Base-by-base conservation (phyloP, 2,329 filamentous ascomycete genomes). In the Xylaria digitata region DNA sequence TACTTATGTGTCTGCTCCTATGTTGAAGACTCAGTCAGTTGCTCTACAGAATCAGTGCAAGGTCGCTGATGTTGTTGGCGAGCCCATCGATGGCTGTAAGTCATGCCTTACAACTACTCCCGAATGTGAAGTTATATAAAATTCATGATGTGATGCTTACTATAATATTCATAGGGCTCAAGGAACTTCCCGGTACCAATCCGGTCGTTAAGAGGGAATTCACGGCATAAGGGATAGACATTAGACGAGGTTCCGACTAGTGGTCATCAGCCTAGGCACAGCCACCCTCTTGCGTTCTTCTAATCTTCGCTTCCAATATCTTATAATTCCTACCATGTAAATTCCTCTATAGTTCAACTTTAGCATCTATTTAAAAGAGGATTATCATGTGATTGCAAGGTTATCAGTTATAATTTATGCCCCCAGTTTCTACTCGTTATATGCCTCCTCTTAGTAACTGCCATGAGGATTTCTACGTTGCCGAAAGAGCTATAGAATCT, bases 1-100 rank as follows among this genome's bases (percentile, higher is more conserved):
- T 55, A 77, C 76, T 1, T 76, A 76, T 46, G 73, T 76, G 13
- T 75, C 73, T 13, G 73, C 73, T 4, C 74, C 74, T 13, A 74
- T 68, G 69, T 67, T 76, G 42, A 74, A 73, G 69, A 72, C 71
- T 1, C 74, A 76, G 63, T 50, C 50, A 0, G 72, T 75, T 13
- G 52, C 70, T 6, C 56, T 64, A 52, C 74, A 75, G 68, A 75
- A 75, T 61, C 65, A 73, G 56, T 75, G 74, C 67, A 74, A 75
- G 56, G 74, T 75, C 37, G 61, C 65, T 2, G 74, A 75, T 49
- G 72, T 73, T 70, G 74, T 75, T 0, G 56, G 62, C 8, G 73
- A 75, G 56, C 58, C 74, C 11, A 73, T 75, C 30, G 73, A 75
- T 34, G 68, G 74, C 50, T 75, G 74, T 75, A 68, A 71, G 74